These are phyloP conservation scores for Suillus weaverae DNA, from an alignment of 768 basidiomycete species.

Conservation along the genomic window DNA sequence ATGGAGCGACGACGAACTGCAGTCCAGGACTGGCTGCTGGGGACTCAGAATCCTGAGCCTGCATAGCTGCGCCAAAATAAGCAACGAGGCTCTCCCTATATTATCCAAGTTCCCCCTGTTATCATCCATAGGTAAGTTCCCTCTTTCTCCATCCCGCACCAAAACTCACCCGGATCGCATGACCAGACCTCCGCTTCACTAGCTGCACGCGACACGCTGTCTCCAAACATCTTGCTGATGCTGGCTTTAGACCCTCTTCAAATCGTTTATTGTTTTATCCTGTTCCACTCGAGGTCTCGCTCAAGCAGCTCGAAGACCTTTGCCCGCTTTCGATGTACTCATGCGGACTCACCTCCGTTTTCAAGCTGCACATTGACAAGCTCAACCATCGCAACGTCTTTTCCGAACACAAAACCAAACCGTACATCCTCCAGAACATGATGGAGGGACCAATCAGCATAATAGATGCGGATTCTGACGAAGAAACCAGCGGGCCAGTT, in stretches of 20 bases:
- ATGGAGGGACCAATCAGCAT: neutral
- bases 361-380: constrained; percentile 27
- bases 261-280: constrained; percentile 43
- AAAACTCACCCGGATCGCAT: constrained; percentile 7
- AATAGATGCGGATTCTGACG: neutral
- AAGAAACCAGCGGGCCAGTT: neutral
- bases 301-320: constrained; percentile 32
- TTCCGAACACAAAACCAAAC: neutral
- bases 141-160: neutral
- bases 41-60: constrained; percentile 58
- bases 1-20: constrained; percentile 29
- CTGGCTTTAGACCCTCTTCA: constrained; percentile 29
- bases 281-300: constrained; percentile 35
- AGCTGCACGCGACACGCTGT: constrained; percentile 34
- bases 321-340: constrained; percentile 25
- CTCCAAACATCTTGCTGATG: constrained; percentile 15
- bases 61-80: constrained; percentile 51
- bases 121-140: constrained; percentile 55
- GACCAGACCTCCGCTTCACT: constrained; percentile 52
- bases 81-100: constrained; percentile 40
- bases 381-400: constrained; percentile 4
- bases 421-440: neutral
- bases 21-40: constrained; percentile 47
- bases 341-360: constrained; percentile 24
- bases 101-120: constrained; percentile 57